A percentile compares a stretch with the other conserved stretches of the same genome.
These are phyloP conservation scores for Cicer bijugum DNA, from an alignment of 306 rosid species.

Conservation along the genomic window DNA sequence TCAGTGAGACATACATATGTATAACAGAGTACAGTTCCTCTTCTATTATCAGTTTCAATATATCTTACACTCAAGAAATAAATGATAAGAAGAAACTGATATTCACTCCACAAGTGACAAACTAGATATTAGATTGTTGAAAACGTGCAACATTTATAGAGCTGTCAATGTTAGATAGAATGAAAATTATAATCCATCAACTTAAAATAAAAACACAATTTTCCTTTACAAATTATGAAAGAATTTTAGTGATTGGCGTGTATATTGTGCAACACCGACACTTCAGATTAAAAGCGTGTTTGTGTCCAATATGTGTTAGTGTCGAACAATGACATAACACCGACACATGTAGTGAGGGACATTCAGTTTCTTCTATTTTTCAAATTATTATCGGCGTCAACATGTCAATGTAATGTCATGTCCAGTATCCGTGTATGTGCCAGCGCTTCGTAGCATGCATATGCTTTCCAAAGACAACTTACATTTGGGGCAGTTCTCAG, in stretches of 20 bases:
- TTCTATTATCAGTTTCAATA: conserved; percentile 3
- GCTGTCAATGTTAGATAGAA: conserved; percentile 8
- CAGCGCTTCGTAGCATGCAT: neutral
- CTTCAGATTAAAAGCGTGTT: too few species aligned
- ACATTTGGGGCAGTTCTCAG: conserved; percentile 99
- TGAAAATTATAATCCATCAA: conserved; percentile 1
- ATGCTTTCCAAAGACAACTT: conserved; percentile 43
- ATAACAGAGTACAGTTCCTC: conserved; percentile 2
- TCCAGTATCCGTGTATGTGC: too few species aligned
- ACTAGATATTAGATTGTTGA: conserved; percentile 22
- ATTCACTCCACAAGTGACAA: conserved; percentile 17
- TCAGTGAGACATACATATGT: neutral
- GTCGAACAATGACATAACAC: too few species aligned
- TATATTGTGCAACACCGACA: too few species aligned
- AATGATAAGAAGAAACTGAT: conserved; percentile 7
- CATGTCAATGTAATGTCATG: too few species aligned
- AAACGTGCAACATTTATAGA: neutral
- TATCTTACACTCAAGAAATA: conserved; percentile 17
- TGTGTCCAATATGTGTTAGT: too few species aligned
- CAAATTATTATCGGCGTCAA: too few species aligned
- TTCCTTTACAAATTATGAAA: neutral
- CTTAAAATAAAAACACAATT: neutral
- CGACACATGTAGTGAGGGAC: too few species aligned
- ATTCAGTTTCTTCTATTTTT: too few species aligned
- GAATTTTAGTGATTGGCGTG: neutral